Conservation (phyloP, 2,329 filamentous ascomycete species). For the Scytalidium lignicola region DNA sequence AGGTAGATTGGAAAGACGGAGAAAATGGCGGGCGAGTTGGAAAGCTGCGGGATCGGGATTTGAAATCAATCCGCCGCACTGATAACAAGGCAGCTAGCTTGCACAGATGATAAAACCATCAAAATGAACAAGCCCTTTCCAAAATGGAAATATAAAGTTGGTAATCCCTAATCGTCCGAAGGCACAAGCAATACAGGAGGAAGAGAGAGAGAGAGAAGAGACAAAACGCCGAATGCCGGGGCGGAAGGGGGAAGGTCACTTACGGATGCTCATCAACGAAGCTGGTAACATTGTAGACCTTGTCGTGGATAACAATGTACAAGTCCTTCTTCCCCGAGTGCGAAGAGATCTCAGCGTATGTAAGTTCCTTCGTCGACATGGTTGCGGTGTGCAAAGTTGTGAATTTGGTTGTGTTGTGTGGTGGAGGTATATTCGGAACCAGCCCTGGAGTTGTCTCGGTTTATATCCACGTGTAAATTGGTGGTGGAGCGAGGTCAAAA, state of each 20-base stretch:
- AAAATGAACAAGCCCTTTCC: no score
- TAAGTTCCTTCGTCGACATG: slow-evolving; percentile 47
- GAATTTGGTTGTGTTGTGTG: not conserved
- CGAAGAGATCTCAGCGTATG: slow-evolving; percentile 73
- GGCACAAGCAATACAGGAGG: not conserved
- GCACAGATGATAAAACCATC: no score
- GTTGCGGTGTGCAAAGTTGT: not conserved
- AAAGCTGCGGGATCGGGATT: no score
- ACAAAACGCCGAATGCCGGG: slow-evolving; percentile 2
- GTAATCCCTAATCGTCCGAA: no score
- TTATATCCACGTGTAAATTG: not conserved
- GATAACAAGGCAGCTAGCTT: no score
- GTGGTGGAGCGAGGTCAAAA: no score
- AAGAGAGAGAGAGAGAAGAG: slow-evolving; percentile 5
- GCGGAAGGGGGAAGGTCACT: slow-evolving; percentile 31
- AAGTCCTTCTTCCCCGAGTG: slow-evolving; percentile 94
- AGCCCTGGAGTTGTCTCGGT: no score
- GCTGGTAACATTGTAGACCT: slow-evolving; percentile 84
- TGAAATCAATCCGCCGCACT: no score
- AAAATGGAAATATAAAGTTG: no score
- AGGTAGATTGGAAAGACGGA: no score
- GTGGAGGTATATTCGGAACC: no score
- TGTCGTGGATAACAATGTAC: slow-evolving; percentile 88
- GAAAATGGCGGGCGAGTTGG: no score
- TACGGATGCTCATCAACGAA: slow-evolving; percentile 97